These are phyloP conservation scores for Leccinum disarticulatum DNA, from an alignment of 768 basidiomycete species.

Conservation along the genomic window DNA sequence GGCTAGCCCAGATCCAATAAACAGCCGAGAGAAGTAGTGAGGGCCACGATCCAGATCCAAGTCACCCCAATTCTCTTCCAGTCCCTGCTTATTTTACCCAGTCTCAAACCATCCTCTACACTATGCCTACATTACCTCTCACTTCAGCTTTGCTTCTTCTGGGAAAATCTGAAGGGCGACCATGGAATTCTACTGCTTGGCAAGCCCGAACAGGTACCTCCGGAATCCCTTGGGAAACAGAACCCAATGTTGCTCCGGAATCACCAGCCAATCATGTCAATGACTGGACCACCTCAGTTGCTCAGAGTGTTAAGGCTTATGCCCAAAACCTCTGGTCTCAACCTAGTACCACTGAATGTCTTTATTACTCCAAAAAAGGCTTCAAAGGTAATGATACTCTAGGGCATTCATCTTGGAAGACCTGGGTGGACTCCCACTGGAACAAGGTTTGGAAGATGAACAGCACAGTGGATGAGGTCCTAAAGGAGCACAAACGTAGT, in stretches of 20 bases:
- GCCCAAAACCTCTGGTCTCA: too few species aligned
- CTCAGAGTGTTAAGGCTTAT: too few species aligned
- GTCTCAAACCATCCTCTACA: too few species aligned
- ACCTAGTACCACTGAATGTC: not conserved
- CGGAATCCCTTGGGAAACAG: not conserved
- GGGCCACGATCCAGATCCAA: too few species aligned
- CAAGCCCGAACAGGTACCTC: not conserved
- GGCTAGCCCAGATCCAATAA: too few species aligned
- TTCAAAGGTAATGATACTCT: not conserved
- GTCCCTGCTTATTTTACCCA: too few species aligned
- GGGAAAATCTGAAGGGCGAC: not conserved
- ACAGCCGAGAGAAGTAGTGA: too few species aligned
- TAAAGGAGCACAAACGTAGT: not conserved
- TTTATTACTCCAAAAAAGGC: not conserved
- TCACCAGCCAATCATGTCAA: too few species aligned
- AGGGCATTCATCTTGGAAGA: not conserved
- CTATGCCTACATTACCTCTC: not conserved
- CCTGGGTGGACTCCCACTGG: not conserved
- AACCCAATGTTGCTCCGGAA: too few species aligned
- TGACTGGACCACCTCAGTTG: not conserved
- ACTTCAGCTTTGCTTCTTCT: not conserved
- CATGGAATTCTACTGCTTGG: not conserved
- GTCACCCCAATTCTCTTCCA: too few species aligned
- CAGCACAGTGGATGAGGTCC: not conserved
- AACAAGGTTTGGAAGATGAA: not conserved